Conservation (phyloP, 495 filamentous ascomycete species). For the Aspergillus sclerotioniger region DNA sequence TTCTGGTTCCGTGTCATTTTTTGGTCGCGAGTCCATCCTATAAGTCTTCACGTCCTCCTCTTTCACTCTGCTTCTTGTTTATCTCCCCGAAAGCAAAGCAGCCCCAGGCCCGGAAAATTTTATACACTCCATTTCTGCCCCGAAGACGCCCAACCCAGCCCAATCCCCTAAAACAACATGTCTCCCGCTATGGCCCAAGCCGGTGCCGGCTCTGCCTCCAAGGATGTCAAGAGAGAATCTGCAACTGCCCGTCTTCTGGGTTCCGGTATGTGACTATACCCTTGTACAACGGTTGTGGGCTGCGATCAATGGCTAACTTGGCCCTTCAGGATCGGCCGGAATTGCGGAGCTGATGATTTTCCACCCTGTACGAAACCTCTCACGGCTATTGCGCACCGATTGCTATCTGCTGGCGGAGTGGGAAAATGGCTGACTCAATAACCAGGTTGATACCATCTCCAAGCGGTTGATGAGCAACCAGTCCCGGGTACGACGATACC, state of each 20-base stretch:
- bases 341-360: conserved; percentile 96
- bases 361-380: conserved; percentile 68
- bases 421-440: conserved; percentile 19
- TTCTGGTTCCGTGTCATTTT: background rate
- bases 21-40: background rate
- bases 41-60: background rate
- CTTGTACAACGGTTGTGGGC: background rate
- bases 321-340: conserved; percentile 73
- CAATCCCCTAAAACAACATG: conserved; percentile 40
- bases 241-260: conserved; percentile 82
- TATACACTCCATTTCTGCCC: conserved; percentile 9
- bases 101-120: conserved; percentile 9
- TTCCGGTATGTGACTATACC: conserved; percentile 63
- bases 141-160: background rate
- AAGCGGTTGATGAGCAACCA: conserved; percentile 99
- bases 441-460: conserved; percentile 91
- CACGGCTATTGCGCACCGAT: background rate
- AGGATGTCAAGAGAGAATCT: conserved; percentile 81
- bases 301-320: conserved; percentile 21
- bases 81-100: conserved; percentile 12
- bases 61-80: background rate
- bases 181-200: conserved; percentile 48
- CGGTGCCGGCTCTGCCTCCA: conserved; percentile 52
- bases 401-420: background rate
- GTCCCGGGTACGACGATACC: conserved; percentile 53